These are phyloP conservation scores for Irpex sp. DNA, from an alignment of 1,284 basidiomycete species.

Conservation along the genomic window DNA sequence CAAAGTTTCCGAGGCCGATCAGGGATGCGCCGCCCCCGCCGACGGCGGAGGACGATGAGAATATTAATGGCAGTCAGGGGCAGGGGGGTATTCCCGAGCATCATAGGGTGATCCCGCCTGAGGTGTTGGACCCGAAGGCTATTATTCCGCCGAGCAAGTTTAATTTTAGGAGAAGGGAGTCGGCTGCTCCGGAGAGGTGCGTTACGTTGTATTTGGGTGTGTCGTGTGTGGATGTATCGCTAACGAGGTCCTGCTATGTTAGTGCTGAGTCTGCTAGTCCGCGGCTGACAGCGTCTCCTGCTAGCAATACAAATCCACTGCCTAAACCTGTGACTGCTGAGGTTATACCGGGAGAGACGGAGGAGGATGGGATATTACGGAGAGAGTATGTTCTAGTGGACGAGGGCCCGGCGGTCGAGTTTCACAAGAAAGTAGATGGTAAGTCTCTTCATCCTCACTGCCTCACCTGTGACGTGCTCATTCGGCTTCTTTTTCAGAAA, in stretches of 20 bases:
- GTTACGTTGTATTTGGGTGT: neutral
- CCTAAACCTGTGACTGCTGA: slow-evolving; percentile 50
- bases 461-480: slow-evolving; percentile 8
- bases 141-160: slow-evolving; percentile 79
- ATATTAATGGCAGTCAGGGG: slow-evolving; percentile 18
- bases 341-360: slow-evolving; percentile 75
- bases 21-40: slow-evolving; percentile 22
- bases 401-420: slow-evolving; percentile 71
- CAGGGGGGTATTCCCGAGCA: slow-evolving; percentile 50
- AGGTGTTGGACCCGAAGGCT: slow-evolving; percentile 70
- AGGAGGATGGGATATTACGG: slow-evolving; percentile 71
- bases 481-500: slow-evolving; percentile 43
- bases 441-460: slow-evolving; percentile 18
- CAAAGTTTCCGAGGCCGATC: slow-evolving; percentile 57
- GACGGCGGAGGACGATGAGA: slow-evolving; percentile 25
- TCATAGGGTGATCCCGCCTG: slow-evolving; percentile 66
- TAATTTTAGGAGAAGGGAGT: slow-evolving; percentile 51
- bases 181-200: slow-evolving; percentile 8
- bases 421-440: slow-evolving; percentile 78
- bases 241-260: too few relatives aligned
- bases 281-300: neutral
- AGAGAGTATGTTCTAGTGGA: slow-evolving; percentile 79
- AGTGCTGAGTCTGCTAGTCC: neutral
- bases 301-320: neutral
- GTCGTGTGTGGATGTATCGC: neutral